Evolutionary conservation across 2,329 filamentous ascomycete genomes (phyloP).

Genomic region (Fusarium foetens): DNA sequence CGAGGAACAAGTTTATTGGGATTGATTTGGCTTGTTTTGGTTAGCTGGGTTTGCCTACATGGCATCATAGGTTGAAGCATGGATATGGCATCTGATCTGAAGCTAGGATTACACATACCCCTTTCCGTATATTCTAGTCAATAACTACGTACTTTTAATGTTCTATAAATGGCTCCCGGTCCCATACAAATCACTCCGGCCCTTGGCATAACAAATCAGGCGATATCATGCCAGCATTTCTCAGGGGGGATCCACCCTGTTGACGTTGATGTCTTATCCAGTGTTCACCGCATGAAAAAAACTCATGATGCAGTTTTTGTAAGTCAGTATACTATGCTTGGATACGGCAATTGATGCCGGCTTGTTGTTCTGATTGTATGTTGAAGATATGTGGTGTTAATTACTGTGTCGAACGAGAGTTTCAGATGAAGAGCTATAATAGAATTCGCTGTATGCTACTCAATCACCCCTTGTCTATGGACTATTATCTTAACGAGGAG

Average conservation of each 20-base stretch:
- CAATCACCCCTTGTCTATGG: neutral
- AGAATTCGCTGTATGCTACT: neutral
- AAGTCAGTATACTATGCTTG: neutral
- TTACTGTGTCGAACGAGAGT: neutral
- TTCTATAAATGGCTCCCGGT: constrained; percentile 26
- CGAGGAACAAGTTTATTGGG: constrained; percentile 15
- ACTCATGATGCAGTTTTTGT: neutral
- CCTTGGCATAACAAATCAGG: constrained; percentile 21
- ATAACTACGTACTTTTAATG: constrained; percentile 33
- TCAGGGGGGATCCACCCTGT: constrained; percentile 7
- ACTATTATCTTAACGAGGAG: neutral
- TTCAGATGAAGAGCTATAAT: neutral
- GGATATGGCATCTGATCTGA: constrained; percentile 20
- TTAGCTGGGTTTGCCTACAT: constrained; percentile 19
- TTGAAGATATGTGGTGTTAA: neutral
- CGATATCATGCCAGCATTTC: constrained; percentile 18
- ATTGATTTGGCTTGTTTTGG: constrained; percentile 9
- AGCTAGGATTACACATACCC: constrained; percentile 45
- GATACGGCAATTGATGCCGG: constrained; percentile 1
- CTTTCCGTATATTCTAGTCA: constrained; percentile 44
- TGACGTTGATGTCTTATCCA: constrained; percentile 2
- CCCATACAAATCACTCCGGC: neutral
- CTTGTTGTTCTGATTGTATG: neutral
- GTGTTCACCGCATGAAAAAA: constrained; percentile 14
- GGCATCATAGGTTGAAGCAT: constrained; percentile 12